Conservation (phyloP, 371 early-diverging fungal species). For the Parasitella parasitica region DNA sequence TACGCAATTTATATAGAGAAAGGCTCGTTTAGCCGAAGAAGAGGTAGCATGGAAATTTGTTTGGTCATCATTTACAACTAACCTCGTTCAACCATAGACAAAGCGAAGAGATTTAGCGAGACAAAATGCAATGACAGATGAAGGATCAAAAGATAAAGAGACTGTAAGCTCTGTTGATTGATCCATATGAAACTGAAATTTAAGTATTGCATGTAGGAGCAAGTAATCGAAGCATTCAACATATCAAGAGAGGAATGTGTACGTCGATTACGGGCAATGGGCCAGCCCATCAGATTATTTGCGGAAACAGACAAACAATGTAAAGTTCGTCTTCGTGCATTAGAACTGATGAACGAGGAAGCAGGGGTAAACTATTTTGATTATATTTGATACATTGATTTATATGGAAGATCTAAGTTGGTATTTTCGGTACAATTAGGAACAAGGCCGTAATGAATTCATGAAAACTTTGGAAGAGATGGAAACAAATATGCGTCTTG, state of each 20-base stretch:
- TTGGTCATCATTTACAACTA: background rate
- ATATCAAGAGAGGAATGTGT: conserved; percentile 81
- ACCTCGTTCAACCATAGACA: conserved; percentile 12
- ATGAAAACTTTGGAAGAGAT: conserved; percentile 81
- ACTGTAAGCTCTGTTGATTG: conserved; percentile 1
- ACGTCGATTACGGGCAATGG: conserved; percentile 82
- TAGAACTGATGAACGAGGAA: conserved; percentile 87
- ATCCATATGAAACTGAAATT: background rate
- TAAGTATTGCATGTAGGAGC: conserved; percentile 12
- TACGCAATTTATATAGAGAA: conserved; percentile 32
- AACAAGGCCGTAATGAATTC: conserved; percentile 86
- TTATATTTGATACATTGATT: background rate
- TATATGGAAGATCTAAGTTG: background rate
- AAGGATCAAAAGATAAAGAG: conserved; percentile 18
- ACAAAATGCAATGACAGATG: conserved; percentile 17
- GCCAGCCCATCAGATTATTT: conserved; percentile 92
- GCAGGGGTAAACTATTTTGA: conserved; percentile 42
- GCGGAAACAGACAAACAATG: conserved; percentile 88
- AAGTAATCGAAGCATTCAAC: conserved; percentile 47
- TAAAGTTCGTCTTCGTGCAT: conserved; percentile 74
- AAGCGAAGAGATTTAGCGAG: conserved; percentile 27
- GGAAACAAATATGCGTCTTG: conserved; percentile 80
- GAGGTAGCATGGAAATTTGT: conserved; percentile 3
- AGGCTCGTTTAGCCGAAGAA: conserved; percentile 32
- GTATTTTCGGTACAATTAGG: no score